Evolutionary conservation across 164 flowering plant genomes (phyloP), one percentile per base, ranked within the genome.

Genomic region (Malania oleifera): DNA sequence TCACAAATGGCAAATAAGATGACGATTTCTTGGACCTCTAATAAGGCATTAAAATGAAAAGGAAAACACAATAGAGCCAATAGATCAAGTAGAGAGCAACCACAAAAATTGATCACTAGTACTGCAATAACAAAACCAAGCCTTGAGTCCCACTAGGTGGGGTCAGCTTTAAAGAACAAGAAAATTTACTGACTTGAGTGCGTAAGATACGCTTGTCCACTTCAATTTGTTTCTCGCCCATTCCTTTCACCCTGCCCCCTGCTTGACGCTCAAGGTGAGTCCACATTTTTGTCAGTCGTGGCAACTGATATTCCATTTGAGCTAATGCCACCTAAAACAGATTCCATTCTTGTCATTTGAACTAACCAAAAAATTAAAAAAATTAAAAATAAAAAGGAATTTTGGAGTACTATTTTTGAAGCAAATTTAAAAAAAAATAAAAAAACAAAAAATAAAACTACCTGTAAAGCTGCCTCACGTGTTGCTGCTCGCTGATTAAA

Each of bases 191-290:
- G 76, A 87, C 96, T 75, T 89, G 93, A 69, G 84, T 80, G 28
- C 96, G 84, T 51, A 87, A 71, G 62, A 92, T 92, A 73, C 96
- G 96, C 76, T 92, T 92, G 74, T 92, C 98, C 69, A 92, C 96
- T 80, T 92, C 96, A 70, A 92, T 92, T 71, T 92, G 98, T 66
- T 92, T 92, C 79, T 89, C 98, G 58, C 98, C 96, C 98, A 92
- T 92, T 43, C 98, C 96, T 72, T 92, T 92, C 67, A 92, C 98
- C 65, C 78, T 64, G 20, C 96, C 98, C 70, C 98, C 96, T 39
- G 98, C 77, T 77, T 92, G 98, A 57, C 98, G 93, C 77, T 92
- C 98, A 77, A 92, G 96, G 63, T 92, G 98, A 64, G 87, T 77
- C 98, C 98, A 92, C 98, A 92, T 87, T 78, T 74, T 89, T 65